Evolutionary conservation across 1,139 yeast genomes (phyloP).

Genomic region (Blastobotrys aristatus): DNA sequence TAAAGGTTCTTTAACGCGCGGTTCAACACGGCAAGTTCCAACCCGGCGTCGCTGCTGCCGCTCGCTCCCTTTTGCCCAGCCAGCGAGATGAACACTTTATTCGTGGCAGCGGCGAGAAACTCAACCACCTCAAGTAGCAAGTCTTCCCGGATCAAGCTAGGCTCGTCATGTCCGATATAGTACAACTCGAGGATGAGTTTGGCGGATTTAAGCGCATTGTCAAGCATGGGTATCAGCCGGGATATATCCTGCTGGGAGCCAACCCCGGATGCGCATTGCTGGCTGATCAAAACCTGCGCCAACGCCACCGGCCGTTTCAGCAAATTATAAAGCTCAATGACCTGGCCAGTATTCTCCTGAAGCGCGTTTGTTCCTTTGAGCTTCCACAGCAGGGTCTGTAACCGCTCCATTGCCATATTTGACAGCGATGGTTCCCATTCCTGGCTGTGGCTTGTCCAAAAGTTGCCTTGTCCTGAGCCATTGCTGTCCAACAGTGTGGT

Average conservation of each 20-base stretch:
- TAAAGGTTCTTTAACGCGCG: background rate
- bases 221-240: conserved; percentile 1
- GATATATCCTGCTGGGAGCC: too few species aligned
- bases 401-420: conserved; percentile 8
- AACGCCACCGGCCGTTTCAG: conserved; percentile 6
- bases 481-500: conserved; percentile 4
- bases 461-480: background rate
- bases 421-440: conserved; percentile 5
- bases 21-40: background rate
- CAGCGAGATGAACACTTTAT: conserved; percentile 6
- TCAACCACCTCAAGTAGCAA: conserved; percentile 7
- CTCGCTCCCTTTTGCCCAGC: background rate
- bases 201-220: conserved; percentile 5
- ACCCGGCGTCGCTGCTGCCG: background rate
- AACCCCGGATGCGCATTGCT: background rate
- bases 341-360: conserved; percentile 7
- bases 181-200: conserved; percentile 9
- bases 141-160: conserved; percentile 7
- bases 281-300: background rate
- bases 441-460: background rate
- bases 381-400: conserved; percentile 10
- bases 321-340: conserved; percentile 6
- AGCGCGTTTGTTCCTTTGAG: conserved; percentile 6
- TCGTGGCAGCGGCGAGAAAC: background rate
- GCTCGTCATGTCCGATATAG: background rate